phyloP scores from a whole-genome alignment of 257 asterid species.

The Oldenlandia corymbosa region DNA sequence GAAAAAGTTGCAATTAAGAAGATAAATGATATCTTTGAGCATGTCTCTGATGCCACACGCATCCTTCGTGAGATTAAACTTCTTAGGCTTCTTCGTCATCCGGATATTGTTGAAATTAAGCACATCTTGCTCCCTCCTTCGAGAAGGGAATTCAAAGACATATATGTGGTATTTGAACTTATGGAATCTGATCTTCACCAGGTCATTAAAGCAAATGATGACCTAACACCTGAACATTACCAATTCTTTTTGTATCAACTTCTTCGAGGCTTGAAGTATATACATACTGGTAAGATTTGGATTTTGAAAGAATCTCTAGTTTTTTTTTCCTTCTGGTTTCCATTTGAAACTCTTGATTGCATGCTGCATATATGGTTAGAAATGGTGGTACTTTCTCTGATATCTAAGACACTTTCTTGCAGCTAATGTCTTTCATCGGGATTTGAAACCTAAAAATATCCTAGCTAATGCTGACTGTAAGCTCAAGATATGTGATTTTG shows the following conservation, averaged over 20 bases:
- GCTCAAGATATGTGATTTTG: slow-evolving; percentile 82
- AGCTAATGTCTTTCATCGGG: slow-evolving; percentile 89
- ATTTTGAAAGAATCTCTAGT: slow-evolving; percentile 2
- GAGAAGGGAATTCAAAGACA: slow-evolving; percentile 89
- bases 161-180: slow-evolving; percentile 82
- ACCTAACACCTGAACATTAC: slow-evolving; percentile 82
- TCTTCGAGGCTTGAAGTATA: slow-evolving; percentile 83
- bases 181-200: slow-evolving; percentile 98
- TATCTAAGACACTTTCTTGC: slow-evolving; percentile 23
- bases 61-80: slow-evolving; percentile 95
- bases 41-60: slow-evolving; percentile 93
- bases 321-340: not conserved
- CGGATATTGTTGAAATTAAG: slow-evolving; percentile 93
- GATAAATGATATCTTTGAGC: slow-evolving; percentile 91
- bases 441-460: slow-evolving; percentile 78
- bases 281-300: slow-evolving; percentile 62
- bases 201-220: slow-evolving; percentile 89
- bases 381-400: slow-evolving; percentile 5
- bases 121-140: slow-evolving; percentile 94
- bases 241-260: slow-evolving; percentile 87
- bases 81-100: slow-evolving; percentile 94
- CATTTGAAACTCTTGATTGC: not conserved
- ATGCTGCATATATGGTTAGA: not conserved
- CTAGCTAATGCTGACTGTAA: slow-evolving; percentile 92
- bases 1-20: slow-evolving; percentile 94